Percentiles rank a stretch among this genome's conserved stretches.
Conservation (phyloP, 1,139 yeast genomes). For the Blastobotrys ciferrii region DNA sequence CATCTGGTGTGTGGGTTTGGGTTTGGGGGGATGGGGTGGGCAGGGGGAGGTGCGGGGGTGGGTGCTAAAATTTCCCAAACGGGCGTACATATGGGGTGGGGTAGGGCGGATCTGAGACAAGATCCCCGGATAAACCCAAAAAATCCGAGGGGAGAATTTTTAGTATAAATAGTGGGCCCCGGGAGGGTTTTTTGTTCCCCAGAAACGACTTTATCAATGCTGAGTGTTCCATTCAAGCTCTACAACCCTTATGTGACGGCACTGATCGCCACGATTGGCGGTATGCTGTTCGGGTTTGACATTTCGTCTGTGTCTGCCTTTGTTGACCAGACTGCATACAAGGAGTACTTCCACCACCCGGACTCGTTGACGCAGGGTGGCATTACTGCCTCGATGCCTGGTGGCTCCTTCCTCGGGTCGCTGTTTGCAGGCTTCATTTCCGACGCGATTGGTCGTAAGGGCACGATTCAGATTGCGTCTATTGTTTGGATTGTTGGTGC, state of each 20-base stretch:
- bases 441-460: slow-evolving; percentile 73
- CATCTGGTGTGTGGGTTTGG: too few relatives aligned
- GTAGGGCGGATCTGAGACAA: neutral
- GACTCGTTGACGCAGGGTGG: slow-evolving; percentile 65
- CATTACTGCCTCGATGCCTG: slow-evolving; percentile 91
- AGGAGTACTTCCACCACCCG: slow-evolving; percentile 39
- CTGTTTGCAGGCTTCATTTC: slow-evolving; percentile 46
- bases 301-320: slow-evolving; percentile 88
- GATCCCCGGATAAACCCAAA: neutral
- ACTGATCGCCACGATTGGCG: slow-evolving; percentile 74
- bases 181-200: neutral
- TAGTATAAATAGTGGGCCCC: slow-evolving; percentile 1
- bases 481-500: slow-evolving; percentile 78
- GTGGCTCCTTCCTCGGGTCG: slow-evolving; percentile 71
- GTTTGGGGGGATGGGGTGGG: neutral
- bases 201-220: slow-evolving; percentile 1
- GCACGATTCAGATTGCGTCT: slow-evolving; percentile 71
- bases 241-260: slow-evolving; percentile 41
- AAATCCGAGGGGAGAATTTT: neutral
- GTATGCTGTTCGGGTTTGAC: slow-evolving; percentile 96
- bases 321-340: slow-evolving; percentile 64
- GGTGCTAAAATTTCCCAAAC: neutral
- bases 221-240: slow-evolving; percentile 5
- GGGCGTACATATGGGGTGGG: neutral
- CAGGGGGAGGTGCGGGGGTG: neutral